Conservation (phyloP, 2,329 filamentous ascomycete genomes). For the Ploettnerulaceae sp. region DNA sequence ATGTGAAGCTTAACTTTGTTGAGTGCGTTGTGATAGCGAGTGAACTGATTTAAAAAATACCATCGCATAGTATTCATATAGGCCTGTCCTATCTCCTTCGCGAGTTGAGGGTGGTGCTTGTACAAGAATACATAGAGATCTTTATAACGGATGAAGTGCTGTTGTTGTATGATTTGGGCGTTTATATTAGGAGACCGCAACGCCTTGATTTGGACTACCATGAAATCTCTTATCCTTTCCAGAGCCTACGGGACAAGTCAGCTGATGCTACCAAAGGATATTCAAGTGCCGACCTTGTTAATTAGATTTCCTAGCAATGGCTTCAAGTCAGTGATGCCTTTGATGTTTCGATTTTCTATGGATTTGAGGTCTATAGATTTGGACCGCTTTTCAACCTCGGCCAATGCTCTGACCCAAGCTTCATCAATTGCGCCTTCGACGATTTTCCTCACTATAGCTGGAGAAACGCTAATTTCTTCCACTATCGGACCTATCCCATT, state of each 20-base stretch:
- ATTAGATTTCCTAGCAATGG: conserved; percentile 81
- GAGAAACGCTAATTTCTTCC: conserved; percentile 86
- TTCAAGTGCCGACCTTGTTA: conserved; percentile 55
- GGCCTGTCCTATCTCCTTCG: conserved; percentile 83
- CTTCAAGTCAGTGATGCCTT: conserved; percentile 76
- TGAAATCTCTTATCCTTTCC: conserved; percentile 87
- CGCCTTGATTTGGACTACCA: conserved; percentile 92
- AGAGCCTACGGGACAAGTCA: conserved; percentile 55
- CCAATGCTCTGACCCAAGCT: conserved; percentile 75
- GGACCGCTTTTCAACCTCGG: conserved; percentile 77
- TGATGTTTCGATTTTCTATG: conserved; percentile 57
- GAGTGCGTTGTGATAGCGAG: conserved; percentile 77
- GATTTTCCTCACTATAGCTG: conserved; percentile 77
- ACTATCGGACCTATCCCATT: conserved; percentile 82
- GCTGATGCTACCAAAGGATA: conserved; percentile 4
- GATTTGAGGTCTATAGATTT: conserved; percentile 64
- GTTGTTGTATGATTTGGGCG: conserved; percentile 92
- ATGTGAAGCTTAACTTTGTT: conserved; percentile 79
- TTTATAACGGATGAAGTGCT: conserved; percentile 82
- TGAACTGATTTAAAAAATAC: conserved; percentile 94
- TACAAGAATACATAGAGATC: conserved; percentile 83
- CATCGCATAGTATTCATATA: conserved; percentile 99
- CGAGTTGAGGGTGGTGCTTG: conserved; percentile 74
- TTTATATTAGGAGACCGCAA: conserved; percentile 94
- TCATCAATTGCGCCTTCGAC: conserved; percentile 87